Base-by-base conservation (phyloP, 257 asterid genomes). In the Salvia miltiorrhiza region DNA sequence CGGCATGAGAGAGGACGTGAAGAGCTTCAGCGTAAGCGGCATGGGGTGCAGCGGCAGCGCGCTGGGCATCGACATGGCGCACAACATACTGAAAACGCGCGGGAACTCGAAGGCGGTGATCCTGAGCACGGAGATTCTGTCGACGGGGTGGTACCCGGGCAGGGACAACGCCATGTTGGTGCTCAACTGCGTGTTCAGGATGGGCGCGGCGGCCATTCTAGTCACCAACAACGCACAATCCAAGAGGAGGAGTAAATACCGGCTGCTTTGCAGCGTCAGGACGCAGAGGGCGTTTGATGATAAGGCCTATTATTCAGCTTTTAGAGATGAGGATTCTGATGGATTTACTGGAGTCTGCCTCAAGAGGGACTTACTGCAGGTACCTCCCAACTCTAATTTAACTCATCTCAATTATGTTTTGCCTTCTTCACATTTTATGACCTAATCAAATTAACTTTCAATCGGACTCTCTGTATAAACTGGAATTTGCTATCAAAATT, bases 11-110 rank as follows among this genome's bases (percentile, higher is more conserved):
- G 88, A 90, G 44, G 96, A 84, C 19, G 72, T 90, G 1, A 90
- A 81, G 47, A 85, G 90, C 83, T 93, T 76, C 69, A 88, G 73
- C 1, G 13, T 93, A 1, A 79, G 88, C 33, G 98, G 98, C 11
- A 93, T 93, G 98, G 98, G 98, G 41, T 93, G 98, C 83, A 84
- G 95, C 26, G 98, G 89, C 0, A 93, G 96, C 50, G 90, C 96
- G 1, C 19, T 88, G 40, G 95, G 90, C 5, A 26, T 90, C 2
- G 96, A 90, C 43, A 81, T 82, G 91, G 96, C 95, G 2, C 37
- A 70, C 0, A 74, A 84, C 75, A 77, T 93, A 0, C 73, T 93
- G 1, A 82, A 81, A 33, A 74, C 86, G 2, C 83, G 52, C n/a
- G 32, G 49, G 48, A 69, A 84, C 3, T 78, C 76, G 19, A 85